A percentile compares a stretch with the other conserved stretches of the same genome.
Conservation (phyloP, 1,284 basidiomycete genomes). For the Mycena sp. region DNA sequence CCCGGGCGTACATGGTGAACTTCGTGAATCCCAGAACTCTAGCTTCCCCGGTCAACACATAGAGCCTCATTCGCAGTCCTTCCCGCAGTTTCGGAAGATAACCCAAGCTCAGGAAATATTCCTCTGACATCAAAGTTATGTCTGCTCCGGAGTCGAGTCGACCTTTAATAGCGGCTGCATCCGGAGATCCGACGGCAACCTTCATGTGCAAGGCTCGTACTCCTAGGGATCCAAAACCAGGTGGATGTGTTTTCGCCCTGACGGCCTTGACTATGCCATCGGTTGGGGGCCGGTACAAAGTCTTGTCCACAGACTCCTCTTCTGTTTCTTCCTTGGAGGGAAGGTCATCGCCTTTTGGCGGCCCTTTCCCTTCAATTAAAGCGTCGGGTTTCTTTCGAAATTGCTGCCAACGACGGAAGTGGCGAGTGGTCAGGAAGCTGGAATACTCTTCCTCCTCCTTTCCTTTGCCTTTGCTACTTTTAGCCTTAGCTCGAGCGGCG, state of each 20-base stretch:
- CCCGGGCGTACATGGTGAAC: not conserved
- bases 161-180: not conserved
- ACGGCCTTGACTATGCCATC: not conserved
- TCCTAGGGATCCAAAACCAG: not conserved
- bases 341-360: too few species aligned
- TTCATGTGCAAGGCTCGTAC: not conserved
- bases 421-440: too few species aligned
- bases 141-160: conserved; percentile 30
- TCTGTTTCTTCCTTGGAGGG: too few species aligned
- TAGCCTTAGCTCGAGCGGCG: too few species aligned
- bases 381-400: too few species aligned
- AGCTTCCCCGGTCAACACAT: conserved; percentile 9
- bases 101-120: not conserved
- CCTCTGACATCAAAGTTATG: not conserved
- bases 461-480: too few species aligned
- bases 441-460: too few species aligned
- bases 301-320: too few species aligned
- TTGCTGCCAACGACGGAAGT: too few species aligned
- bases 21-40: conserved; percentile 31
- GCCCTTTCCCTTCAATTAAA: too few species aligned
- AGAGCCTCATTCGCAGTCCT: conserved; percentile 3
- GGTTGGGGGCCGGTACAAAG: not conserved
- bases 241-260: too few species aligned
- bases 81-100: not conserved
- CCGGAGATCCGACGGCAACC: not conserved